A percentile compares a stretch with the other conserved stretches of the same genome.
These are phyloP conservation scores for Salvia miltiorrhiza DNA, from an alignment of 257 asterid genomes.

Conservation along the genomic window DNA sequence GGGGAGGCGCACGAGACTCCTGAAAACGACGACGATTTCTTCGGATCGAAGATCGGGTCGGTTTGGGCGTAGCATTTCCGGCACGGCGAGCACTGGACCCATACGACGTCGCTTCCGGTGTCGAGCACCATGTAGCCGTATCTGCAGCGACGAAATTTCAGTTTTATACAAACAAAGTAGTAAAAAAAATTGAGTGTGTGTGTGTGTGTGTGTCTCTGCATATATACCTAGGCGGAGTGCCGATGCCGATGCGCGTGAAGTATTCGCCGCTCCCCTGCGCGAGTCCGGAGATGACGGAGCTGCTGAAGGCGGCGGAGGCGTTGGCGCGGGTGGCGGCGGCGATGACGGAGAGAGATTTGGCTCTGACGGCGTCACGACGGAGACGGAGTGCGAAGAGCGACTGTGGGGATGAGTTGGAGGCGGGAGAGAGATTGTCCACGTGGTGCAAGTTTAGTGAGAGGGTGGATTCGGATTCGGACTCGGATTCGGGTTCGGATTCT, in stretches of 20 bases:
- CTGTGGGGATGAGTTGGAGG: constrained; percentile 44
- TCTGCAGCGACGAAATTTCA: no score
- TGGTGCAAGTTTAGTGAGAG: constrained; percentile 58
- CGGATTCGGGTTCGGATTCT: constrained; percentile 6
- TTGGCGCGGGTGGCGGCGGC: constrained; percentile 20
- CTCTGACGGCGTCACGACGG: constrained; percentile 62
- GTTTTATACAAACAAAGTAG: no score
- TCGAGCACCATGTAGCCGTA: constrained; percentile 53
- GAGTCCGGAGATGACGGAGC: constrained; percentile 68
- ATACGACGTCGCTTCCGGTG: constrained; percentile 69
- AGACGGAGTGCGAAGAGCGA: constrained; percentile 67
- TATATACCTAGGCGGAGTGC: constrained; percentile 75
- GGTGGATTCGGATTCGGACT: neutral
- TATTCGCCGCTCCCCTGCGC: constrained; percentile 91
- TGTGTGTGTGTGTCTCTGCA: no score
- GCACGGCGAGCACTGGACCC: constrained; percentile 89
- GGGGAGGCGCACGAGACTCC: constrained; percentile 53
- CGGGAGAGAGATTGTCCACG: constrained; percentile 50
- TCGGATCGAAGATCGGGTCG: constrained; percentile 64
- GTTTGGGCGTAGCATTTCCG: constrained; percentile 56
- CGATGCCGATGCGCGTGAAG: constrained; percentile 90
- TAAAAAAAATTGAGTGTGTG: no score
- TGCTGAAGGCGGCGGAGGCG: constrained; percentile 45
- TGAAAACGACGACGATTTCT: constrained; percentile 34
- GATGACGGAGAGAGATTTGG: constrained; percentile 24